These are phyloP conservation scores for Tagetes erecta DNA, from an alignment of 129 eudicot species.

Conservation along the genomic window DNA sequence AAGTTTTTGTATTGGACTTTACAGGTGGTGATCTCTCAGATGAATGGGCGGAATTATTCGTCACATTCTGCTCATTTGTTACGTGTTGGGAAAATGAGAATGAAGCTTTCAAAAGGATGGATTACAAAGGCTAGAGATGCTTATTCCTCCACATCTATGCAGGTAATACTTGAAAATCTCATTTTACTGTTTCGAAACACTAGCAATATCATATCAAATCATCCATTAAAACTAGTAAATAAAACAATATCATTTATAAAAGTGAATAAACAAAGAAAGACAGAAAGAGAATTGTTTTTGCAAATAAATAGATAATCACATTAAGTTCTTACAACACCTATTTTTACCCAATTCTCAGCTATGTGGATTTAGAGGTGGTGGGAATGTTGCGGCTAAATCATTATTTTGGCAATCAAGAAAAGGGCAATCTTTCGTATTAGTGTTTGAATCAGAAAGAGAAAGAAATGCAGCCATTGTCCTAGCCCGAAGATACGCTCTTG, in stretches of 20 bases:
- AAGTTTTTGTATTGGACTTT: conserved; percentile 9
- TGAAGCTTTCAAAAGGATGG: conserved; percentile 95
- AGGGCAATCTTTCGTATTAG: conserved; percentile 82
- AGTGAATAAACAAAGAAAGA: not conserved
- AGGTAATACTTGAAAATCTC: conserved; percentile 43
- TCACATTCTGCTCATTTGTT: conserved; percentile 76
- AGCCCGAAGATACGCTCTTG: conserved; percentile 83
- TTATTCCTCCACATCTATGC: conserved; percentile 87
- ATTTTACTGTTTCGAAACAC: not conserved
- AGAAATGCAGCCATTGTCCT: conserved; percentile 78
- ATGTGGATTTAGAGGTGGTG: conserved; percentile 96
- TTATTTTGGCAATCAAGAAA: conserved; percentile 94
- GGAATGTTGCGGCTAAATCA: conserved; percentile 89
- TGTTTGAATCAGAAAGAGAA: conserved; percentile 81
- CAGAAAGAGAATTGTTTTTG: not conserved
- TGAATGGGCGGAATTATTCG: conserved; percentile 92
- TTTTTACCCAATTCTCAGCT: conserved; percentile 49
- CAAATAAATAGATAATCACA: not conserved
- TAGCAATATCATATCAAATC: not conserved
- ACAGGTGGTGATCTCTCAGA: conserved; percentile 91
- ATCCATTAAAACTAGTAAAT: not conserved
- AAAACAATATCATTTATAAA: not conserved
- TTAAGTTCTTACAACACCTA: not conserved
- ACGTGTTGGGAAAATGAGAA: conserved; percentile 82
- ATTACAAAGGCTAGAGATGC: conserved; percentile 90